Percentiles rank a stretch among this genome's conserved stretches.
phyloP scores from a whole-genome alignment of 2,329 filamentous ascomycete species.

The Colletotrichum orchidophilum region DNA sequence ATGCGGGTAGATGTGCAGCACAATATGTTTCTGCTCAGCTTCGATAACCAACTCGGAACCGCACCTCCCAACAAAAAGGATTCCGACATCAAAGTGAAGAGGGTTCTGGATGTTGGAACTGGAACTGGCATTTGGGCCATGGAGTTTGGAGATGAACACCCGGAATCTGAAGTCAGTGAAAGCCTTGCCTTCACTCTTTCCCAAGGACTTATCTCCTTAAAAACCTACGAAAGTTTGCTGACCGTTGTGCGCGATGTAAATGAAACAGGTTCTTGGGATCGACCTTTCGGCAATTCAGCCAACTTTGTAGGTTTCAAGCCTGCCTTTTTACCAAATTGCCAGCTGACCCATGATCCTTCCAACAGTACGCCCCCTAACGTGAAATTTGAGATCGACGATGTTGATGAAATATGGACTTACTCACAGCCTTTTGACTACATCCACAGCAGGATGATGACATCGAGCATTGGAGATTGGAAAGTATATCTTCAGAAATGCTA shows the following conservation, averaged over 20 bases:
- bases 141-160: constrained; percentile 49
- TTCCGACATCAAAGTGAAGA: constrained; percentile 33
- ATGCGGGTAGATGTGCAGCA: constrained; percentile 45
- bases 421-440: constrained; percentile 50
- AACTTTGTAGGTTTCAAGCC: constrained; percentile 36
- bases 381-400: constrained; percentile 55
- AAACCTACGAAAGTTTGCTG: too few relatives aligned
- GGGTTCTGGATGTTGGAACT: constrained; percentile 56
- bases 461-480: constrained; percentile 44
- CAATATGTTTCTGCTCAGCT: constrained; percentile 42
- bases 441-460: constrained; percentile 47
- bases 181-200: too few relatives aligned
- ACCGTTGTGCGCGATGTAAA: not conserved
- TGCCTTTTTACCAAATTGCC: too few relatives aligned
- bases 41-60: constrained; percentile 39
- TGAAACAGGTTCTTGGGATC: constrained; percentile 44
- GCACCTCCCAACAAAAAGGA: constrained; percentile 35
- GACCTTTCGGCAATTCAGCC: constrained; percentile 53
- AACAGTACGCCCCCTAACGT: constrained; percentile 57
- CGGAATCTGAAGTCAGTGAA: constrained; percentile 38
- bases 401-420: constrained; percentile 51
- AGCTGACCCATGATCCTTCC: too few relatives aligned
- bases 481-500: constrained; percentile 47
- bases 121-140: constrained; percentile 56
- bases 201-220: too few relatives aligned